phyloP scores from a whole-genome alignment of 306 rosid genomes.

The Fragaria vesca region DNA sequence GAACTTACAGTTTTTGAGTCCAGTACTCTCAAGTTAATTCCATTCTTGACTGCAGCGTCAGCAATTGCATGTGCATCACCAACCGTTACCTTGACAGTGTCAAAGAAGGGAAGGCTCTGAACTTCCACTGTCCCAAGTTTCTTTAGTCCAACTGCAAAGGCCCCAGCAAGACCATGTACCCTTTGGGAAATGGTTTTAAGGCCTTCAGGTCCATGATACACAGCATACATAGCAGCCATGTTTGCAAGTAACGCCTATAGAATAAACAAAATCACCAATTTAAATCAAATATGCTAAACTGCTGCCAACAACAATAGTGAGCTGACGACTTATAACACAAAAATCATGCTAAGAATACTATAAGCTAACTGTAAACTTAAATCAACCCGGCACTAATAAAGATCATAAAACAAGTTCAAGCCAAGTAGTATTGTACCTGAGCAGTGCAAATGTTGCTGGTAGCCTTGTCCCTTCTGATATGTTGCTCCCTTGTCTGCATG shows the following conservation, averaged over 20 bases:
- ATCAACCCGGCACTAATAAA: not conserved
- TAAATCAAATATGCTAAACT: constrained; percentile 10
- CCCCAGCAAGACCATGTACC: constrained; percentile 96
- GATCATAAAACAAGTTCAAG: not conserved
- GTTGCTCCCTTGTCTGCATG: constrained; percentile 99
- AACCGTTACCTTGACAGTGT: constrained; percentile 82
- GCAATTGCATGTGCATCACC: constrained; percentile 69
- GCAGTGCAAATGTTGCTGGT: constrained; percentile 99
- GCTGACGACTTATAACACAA: not conserved
- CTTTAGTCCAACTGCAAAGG: constrained; percentile 81
- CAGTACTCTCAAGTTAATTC: constrained; percentile 71
- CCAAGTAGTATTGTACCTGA: constrained; percentile 57
- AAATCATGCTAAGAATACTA: constrained; percentile 4
- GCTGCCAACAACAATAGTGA: not conserved
- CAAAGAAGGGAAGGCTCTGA: constrained; percentile 90
- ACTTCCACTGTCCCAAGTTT: constrained; percentile 88
- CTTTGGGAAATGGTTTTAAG: constrained; percentile 78
- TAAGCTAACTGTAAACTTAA: not conserved
- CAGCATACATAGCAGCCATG: constrained; percentile 99
- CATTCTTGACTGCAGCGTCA: constrained; percentile 65
- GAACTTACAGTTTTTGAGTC: constrained; percentile 75
- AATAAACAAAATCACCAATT: constrained; percentile 15
- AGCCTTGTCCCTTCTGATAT: constrained; percentile 97
- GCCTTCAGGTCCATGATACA: constrained; percentile 98
- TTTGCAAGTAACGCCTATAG: constrained; percentile 92